Conservation (phyloP, 2,329 filamentous ascomycete species). For the Phialocephala subalpina region DNA sequence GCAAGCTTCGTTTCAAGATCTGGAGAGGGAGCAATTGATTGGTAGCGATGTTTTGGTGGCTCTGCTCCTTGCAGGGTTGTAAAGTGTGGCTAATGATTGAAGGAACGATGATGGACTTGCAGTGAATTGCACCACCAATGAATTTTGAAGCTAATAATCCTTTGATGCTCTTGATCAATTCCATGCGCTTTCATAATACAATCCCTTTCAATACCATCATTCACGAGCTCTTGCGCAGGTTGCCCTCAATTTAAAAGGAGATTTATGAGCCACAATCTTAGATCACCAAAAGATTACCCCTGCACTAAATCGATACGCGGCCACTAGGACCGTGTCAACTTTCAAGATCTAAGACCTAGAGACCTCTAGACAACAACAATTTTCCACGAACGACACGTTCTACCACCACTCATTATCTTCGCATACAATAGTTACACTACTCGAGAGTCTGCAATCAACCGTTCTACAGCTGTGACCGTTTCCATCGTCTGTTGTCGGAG, state of each 20-base stretch:
- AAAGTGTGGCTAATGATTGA: background rate
- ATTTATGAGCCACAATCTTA: too few relatives aligned
- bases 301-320: too few relatives aligned
- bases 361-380: background rate
- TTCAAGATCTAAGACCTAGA: too few relatives aligned
- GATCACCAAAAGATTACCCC: too few relatives aligned
- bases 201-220: too few relatives aligned
- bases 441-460: background rate
- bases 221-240: background rate
- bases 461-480: background rate
- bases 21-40: background rate
- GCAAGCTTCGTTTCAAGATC: constrained; percentile 16
- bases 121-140: constrained; percentile 3
- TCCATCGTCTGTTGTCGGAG: background rate
- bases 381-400: background rate
- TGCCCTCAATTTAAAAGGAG: too few relatives aligned
- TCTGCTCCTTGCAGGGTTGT: background rate
- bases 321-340: too few relatives aligned
- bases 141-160: background rate
- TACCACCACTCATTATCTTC: constrained; percentile 1
- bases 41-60: background rate
- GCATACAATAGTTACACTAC: background rate
- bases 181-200: too few relatives aligned
- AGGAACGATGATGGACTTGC: too few relatives aligned
- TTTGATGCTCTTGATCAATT: background rate